These are phyloP conservation scores for Fusarium xylarioides DNA, from an alignment of 2,329 filamentous ascomycete genomes.

Conservation along the genomic window DNA sequence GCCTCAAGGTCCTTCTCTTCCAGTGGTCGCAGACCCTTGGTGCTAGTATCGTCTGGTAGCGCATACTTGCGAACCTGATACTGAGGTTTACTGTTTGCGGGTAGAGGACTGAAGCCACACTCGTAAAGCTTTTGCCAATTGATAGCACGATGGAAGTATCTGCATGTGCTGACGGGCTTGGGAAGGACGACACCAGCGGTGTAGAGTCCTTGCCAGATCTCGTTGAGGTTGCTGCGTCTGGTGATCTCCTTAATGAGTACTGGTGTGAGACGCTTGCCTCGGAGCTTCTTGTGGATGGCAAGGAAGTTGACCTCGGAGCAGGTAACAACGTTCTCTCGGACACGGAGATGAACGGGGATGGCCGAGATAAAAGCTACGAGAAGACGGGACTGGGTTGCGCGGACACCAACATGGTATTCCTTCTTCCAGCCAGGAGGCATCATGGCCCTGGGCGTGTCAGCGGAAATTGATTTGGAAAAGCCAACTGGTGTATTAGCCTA, in stretches of 20 bases:
- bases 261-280: slow-evolving; percentile 89
- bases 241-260: slow-evolving; percentile 99
- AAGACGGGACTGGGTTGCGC: slow-evolving; percentile 82
- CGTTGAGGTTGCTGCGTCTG: slow-evolving; percentile 84
- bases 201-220: slow-evolving; percentile 94
- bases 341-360: slow-evolving; percentile 83
- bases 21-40: slow-evolving; percentile 82
- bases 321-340: slow-evolving; percentile 78
- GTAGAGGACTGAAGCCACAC: slow-evolving; percentile 91
- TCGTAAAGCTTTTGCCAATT: slow-evolving; percentile 98
- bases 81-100: slow-evolving; percentile 81
- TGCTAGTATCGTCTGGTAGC: slow-evolving; percentile 77
- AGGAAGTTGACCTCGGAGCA: slow-evolving; percentile 98
- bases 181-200: slow-evolving; percentile 92
- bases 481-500: background rate
- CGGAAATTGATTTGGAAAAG: background rate
- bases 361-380: slow-evolving; percentile 96
- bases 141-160: slow-evolving; percentile 93
- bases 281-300: slow-evolving; percentile 97
- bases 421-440: slow-evolving; percentile 94
- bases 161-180: slow-evolving; percentile 89
- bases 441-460: slow-evolving; percentile 73
- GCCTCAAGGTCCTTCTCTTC: slow-evolving; percentile 78
- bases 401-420: slow-evolving; percentile 94
- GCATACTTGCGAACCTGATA: slow-evolving; percentile 88